phyloP scores from a whole-genome alignment of 2,329 filamentous ascomycete genomes.

The Thyridium curvatum region DNA sequence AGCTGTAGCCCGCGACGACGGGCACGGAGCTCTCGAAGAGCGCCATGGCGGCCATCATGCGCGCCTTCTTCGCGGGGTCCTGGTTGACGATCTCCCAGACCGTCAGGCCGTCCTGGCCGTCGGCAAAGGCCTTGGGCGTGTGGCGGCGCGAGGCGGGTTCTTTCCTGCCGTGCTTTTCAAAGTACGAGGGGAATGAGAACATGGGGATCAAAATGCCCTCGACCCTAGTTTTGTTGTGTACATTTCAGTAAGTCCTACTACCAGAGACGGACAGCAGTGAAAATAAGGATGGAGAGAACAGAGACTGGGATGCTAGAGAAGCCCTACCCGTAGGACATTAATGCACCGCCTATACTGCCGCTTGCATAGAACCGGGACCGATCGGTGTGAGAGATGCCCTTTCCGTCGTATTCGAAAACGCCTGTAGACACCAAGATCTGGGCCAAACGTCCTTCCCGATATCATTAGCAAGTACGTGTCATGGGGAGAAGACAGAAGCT shows the following conservation, averaged over 20 bases:
- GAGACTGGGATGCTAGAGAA: too few species aligned
- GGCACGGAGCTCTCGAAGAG: conserved; percentile 14
- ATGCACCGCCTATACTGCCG: background rate
- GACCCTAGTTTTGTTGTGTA: conserved; percentile 15
- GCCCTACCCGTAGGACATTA: background rate
- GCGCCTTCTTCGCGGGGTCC: conserved; percentile 9
- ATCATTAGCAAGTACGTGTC: background rate
- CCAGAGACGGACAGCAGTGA: too few species aligned
- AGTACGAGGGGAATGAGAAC: conserved; percentile 21
- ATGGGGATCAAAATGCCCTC: conserved; percentile 15
- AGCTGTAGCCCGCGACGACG: conserved; percentile 20
- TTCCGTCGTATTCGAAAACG: conserved; percentile 10
- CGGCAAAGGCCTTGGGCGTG: conserved; percentile 19
- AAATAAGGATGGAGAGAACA: background rate
- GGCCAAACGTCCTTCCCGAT: conserved; percentile 9
- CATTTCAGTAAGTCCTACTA: background rate
- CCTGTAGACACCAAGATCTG: conserved; percentile 12
- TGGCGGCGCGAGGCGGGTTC: conserved; percentile 19
- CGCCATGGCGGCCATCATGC: conserved; percentile 21
- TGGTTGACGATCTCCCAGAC: conserved; percentile 23
- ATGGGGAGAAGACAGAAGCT: background rate
- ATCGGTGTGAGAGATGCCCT: conserved; percentile 14
- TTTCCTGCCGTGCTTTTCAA: conserved; percentile 19
- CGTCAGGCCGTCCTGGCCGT: conserved; percentile 18
- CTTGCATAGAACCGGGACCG: conserved; percentile 10